A percentile compares a stretch with the other conserved stretches of the same genome.
These are phyloP conservation scores for Rachicladosporium sp. DNA, from an alignment of 2,329 filamentous ascomycete genomes.

Conservation along the genomic window DNA sequence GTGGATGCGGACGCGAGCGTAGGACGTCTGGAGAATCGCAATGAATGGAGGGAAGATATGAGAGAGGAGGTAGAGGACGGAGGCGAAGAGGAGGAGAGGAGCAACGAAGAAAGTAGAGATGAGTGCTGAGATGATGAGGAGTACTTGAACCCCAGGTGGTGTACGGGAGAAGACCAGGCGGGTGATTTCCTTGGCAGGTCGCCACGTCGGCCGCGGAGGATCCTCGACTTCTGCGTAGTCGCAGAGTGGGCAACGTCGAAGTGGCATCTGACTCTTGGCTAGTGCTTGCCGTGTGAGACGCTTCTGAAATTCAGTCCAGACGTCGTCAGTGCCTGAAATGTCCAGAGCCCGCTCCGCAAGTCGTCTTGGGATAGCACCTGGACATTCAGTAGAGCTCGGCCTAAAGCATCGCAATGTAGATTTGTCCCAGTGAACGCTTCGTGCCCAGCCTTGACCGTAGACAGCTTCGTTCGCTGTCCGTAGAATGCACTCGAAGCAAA, in stretches of 20 bases:
- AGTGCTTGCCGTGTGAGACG: conserved; percentile 67
- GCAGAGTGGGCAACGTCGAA: conserved; percentile 83
- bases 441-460: conserved; percentile 84
- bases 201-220: conserved; percentile 14
- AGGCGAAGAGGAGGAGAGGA: conserved; percentile 45
- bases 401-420: conserved; percentile 78
- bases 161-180: conserved; percentile 15
- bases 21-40: conserved; percentile 13
- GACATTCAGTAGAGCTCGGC: conserved; percentile 52
- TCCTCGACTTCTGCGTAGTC: conserved; percentile 76
- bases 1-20: conserved; percentile 56
- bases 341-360: conserved; percentile 64
- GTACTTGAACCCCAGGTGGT: conserved; percentile 32
- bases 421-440: conserved; percentile 59
- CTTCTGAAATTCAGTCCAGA: conserved; percentile 63
- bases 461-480: conserved; percentile 74
- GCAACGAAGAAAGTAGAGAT: conserved; percentile 8
- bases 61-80: conserved; percentile 27
- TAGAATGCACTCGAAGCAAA: conserved; percentile 73
- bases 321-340: conserved; percentile 57
- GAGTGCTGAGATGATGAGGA: conserved; percentile 29
- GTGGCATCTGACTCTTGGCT: conserved; percentile 57
- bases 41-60: conserved; percentile 19
- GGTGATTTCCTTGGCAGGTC: conserved; percentile 12
- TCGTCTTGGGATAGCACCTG: conserved; percentile 57